These are phyloP conservation scores for Lactarius sp. DNA, from an alignment of 768 basidiomycete species.

Conservation along the genomic window DNA sequence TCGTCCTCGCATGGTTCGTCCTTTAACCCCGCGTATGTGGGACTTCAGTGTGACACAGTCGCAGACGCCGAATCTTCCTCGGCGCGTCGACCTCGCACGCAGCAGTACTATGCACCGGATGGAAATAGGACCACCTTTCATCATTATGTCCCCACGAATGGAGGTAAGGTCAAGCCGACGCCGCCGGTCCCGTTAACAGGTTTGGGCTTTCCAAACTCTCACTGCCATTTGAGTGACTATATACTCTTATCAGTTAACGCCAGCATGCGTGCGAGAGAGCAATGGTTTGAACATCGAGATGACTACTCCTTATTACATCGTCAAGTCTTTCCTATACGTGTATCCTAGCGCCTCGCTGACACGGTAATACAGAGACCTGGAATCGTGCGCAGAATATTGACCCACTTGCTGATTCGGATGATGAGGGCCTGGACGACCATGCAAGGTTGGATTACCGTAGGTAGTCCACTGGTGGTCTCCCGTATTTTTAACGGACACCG, in stretches of 20 bases:
- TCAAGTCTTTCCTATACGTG: conserved; percentile 24
- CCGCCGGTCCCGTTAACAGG: conserved; percentile 18
- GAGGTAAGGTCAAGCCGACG: conserved; percentile 15
- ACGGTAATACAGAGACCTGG: conserved; percentile 58
- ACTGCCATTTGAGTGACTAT: conserved; percentile 1
- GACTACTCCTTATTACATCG: conserved; percentile 44
- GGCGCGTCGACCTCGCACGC: conserved; percentile 21
- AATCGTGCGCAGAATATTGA: conserved; percentile 57
- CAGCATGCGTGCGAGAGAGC: conserved; percentile 18
- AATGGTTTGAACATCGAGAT: conserved; percentile 19
- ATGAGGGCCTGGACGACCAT: conserved; percentile 61
- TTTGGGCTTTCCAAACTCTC: conserved; percentile 11
- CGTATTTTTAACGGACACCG: background rate
- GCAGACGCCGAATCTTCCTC: conserved; percentile 20
- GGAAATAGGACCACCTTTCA: conserved; percentile 26
- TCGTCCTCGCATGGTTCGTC: conserved; percentile 25
- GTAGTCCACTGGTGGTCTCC: conserved; percentile 27
- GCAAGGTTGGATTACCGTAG: conserved; percentile 61
- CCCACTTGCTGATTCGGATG: conserved; percentile 68
- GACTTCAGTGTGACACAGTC: background rate
- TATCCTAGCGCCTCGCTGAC: conserved; percentile 16
- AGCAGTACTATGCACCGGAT: conserved; percentile 22
- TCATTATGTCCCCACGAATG: conserved; percentile 25
- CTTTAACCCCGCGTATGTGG: background rate
- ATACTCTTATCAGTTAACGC: conserved; percentile 14